phyloP scores from a whole-genome alignment of 345 rosid genomes.

The Sisymbrium irio region DNA sequence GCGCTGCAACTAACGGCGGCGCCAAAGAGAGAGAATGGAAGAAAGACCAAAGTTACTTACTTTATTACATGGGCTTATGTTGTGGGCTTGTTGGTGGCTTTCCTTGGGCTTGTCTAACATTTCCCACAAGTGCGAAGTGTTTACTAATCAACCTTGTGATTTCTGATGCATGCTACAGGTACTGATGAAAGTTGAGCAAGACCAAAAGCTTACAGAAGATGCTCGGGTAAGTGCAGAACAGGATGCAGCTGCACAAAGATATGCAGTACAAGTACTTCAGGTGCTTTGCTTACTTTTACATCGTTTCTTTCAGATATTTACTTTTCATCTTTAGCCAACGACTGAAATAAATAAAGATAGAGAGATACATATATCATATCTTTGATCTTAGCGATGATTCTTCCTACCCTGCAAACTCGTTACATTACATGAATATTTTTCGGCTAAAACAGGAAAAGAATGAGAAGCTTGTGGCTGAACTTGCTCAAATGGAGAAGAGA shows the following conservation, averaged over 20 bases:
- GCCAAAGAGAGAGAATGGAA: no score
- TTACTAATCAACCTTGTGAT: not conserved
- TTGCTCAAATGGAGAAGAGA: constrained; percentile 82
- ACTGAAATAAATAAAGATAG: not conserved
- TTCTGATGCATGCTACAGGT: constrained; percentile 46
- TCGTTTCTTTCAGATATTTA: not conserved
- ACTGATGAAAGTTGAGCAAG: constrained; percentile 82
- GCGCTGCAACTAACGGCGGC: no score
- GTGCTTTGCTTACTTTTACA: constrained; percentile 36
- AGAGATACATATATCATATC: not conserved
- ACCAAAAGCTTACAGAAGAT: constrained; percentile 87
- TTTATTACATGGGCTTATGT: no score
- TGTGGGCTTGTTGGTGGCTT: no score
- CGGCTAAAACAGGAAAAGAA: constrained; percentile 68
- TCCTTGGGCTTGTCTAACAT: no score
- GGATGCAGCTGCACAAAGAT: constrained; percentile 70
- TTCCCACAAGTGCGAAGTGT: no score
- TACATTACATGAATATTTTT: not conserved
- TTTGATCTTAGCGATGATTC: not conserved
- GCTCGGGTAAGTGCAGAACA: constrained; percentile 77
- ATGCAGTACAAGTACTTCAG: constrained; percentile 63
- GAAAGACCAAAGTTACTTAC: no score
- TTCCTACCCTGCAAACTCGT: not conserved
- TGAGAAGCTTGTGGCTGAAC: constrained; percentile 61
- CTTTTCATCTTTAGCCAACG: not conserved